These are phyloP conservation scores for Pythium oligandrum DNA, from an alignment of 352 stramenopile species.

Conservation along the genomic window DNA sequence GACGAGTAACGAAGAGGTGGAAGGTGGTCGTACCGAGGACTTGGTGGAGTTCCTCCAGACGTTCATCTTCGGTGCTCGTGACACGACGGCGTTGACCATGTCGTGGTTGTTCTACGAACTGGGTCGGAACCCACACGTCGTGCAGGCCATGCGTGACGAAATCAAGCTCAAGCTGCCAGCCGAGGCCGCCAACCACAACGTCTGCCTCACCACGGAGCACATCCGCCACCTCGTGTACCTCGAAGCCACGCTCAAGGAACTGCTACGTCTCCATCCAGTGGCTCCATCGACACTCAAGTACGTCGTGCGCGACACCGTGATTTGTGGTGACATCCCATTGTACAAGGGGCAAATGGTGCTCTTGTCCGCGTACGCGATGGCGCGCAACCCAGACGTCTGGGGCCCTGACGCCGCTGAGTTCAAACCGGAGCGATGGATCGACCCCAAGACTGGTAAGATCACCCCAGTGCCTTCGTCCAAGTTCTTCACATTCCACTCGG, in stretches of 20 bases:
- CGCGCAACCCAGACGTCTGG: conserved; percentile 23
- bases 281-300: conserved; percentile 55
- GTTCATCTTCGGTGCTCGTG: conserved; percentile 62
- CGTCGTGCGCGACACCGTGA: conserved; percentile 42
- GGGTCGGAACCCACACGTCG: conserved; percentile 44
- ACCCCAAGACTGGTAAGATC: conserved; percentile 1
- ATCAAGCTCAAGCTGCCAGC: conserved; percentile 10
- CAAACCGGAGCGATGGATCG: conserved; percentile 45
- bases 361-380: conserved; percentile 29
- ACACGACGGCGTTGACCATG: conserved; percentile 64
- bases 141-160: conserved; percentile 36
- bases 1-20: conserved; percentile 9
- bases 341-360: conserved; percentile 15
- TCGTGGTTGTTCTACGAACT: conserved; percentile 70
- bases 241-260: conserved; percentile 45
- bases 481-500: too few species aligned
- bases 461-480: too few species aligned
- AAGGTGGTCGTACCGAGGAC: conserved; percentile 18
- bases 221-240: conserved; percentile 48
- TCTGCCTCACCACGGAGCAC: conserved; percentile 35
- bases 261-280: conserved; percentile 49
- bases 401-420: conserved; percentile 39
- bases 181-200: conserved; percentile 2
- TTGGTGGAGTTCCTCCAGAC: conserved; percentile 60
- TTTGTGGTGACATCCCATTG: conserved; percentile 21